These are phyloP conservation scores for Waltergamsia citrina DNA, from an alignment of 2,329 filamentous ascomycete species.

Conservation along the genomic window DNA sequence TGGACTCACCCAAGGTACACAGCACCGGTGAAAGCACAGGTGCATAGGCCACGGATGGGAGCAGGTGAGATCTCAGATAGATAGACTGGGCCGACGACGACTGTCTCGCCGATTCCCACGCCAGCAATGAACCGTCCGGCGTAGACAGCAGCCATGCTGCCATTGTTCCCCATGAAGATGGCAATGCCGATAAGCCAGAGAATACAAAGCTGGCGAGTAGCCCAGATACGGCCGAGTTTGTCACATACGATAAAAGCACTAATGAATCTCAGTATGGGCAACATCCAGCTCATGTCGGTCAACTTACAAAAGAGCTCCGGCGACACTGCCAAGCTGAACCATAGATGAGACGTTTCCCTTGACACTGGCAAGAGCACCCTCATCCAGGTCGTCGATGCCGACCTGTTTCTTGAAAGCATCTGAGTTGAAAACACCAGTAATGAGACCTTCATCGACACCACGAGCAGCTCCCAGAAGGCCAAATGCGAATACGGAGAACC, in stretches of 20 bases:
- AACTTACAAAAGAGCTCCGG: constrained; percentile 40
- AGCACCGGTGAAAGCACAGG: constrained; percentile 26
- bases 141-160: constrained; percentile 37
- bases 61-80: constrained; percentile 56
- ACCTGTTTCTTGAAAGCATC: constrained; percentile 4
- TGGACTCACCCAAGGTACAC: constrained; percentile 8
- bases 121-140: constrained; percentile 46
- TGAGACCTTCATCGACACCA: constrained; percentile 7
- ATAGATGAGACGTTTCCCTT: constrained; percentile 6
- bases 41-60: constrained; percentile 56
- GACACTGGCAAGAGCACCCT: constrained; percentile 1
- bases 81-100: constrained; percentile 52
- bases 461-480: constrained; percentile 6
- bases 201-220: constrained; percentile 35
- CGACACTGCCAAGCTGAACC: constrained; percentile 12
- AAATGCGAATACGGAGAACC: constrained; percentile 6
- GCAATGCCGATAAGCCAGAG: constrained; percentile 38
- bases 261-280: not conserved
- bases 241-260: constrained; percentile 40
- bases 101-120: constrained; percentile 45
- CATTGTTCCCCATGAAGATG: constrained; percentile 35
- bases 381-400: constrained; percentile 2
- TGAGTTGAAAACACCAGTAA: constrained; percentile 6
- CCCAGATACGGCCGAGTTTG: constrained; percentile 39
- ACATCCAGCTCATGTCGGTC: not conserved